Base-by-base conservation (phyloP, 1,284 basidiomycete genomes). In the Dichomitus squalens region DNA sequence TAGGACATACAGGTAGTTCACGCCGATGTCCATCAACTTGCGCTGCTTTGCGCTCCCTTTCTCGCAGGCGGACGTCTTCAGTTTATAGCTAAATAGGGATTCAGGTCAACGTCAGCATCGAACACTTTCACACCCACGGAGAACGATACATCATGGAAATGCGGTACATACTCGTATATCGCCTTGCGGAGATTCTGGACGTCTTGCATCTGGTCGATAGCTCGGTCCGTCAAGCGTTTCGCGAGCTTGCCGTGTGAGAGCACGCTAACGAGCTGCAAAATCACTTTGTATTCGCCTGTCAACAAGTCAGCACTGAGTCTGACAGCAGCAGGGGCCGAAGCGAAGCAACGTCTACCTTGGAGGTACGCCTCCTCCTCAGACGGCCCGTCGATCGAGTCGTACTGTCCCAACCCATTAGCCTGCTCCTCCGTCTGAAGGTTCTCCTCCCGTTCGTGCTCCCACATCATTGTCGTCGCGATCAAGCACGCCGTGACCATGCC, bases 201-300 rank as follows among this genome's bases (percentile, higher is more conserved):
- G 61, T 95, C 94, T 73, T 92, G 89, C 92, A 95, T 94, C 61
- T 88, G 74, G 73, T 98, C 94, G 67, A 97, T 87, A 0, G 92
- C 92, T 38, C 84, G 79, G 71, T 99, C 97, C 0, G 95, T 90
- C 57, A 99, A 72, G 47, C 87, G 85, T 74, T 99, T 99, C n/a
- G 97, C 97, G 18, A 91, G 78, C 75, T 95, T 95, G 21, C 93
- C 93, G 65, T 92, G 84, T 12, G 90, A 90, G 18, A 97, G 81
- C 4, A 97, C 91, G 14, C 92, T 90, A 47, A 97, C 92, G 46
- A 99, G 88, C 67, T 97, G 95, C 41, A 99, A 76, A 58, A 99
- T 98, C 2, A 89, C 93, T 75, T 98, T 98, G 79, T 98, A 99
- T 70, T 99, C 96, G 49, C 96, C 96, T 90, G 61, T 8, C 53